A percentile compares a stretch with the other conserved stretches of the same genome.
phyloP scores from a whole-genome alignment of 495 filamentous ascomycete species.

The Penicillium turbatum region DNA sequence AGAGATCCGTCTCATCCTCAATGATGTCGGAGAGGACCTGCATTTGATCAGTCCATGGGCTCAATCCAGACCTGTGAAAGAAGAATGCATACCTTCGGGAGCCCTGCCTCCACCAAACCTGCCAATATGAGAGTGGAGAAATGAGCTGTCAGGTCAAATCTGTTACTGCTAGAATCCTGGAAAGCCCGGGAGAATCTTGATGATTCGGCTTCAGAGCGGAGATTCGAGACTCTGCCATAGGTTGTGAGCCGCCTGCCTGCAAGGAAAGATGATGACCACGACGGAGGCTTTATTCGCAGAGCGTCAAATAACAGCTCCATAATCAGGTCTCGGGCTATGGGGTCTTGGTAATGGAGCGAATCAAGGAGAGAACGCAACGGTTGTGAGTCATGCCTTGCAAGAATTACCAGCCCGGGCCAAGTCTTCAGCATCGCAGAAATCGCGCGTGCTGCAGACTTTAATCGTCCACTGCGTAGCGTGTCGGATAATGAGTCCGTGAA shows the following conservation, averaged over 20 bases:
- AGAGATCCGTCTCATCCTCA: slow-evolving; percentile 67
- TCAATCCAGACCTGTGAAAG: not conserved
- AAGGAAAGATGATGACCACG: slow-evolving; percentile 93
- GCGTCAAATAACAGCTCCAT: slow-evolving; percentile 88
- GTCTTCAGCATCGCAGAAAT: slow-evolving; percentile 84
- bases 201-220: slow-evolving; percentile 61
- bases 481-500: slow-evolving; percentile 79
- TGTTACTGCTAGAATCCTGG: slow-evolving; percentile 60
- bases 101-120: slow-evolving; percentile 75
- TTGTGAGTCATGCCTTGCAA: slow-evolving; percentile 80
- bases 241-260: slow-evolving; percentile 90
- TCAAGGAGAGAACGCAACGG: slow-evolving; percentile 77
- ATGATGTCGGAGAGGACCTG: slow-evolving; percentile 60
- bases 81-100: slow-evolving; percentile 57
- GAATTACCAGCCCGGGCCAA: slow-evolving; percentile 82
- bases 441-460: slow-evolving; percentile 81
- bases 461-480: slow-evolving; percentile 61
- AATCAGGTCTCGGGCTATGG: slow-evolving; percentile 61
- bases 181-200: slow-evolving; percentile 34
- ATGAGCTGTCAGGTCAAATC: slow-evolving; percentile 84
- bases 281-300: slow-evolving; percentile 88
- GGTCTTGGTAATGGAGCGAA: slow-evolving; percentile 68
- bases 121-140: slow-evolving; percentile 88
- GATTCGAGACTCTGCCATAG: slow-evolving; percentile 85
- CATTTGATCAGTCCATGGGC: slow-evolving; percentile 14